A percentile compares a stretch with the other conserved stretches of the same genome.
Evolutionary conservation across 1,139 yeast species (phyloP).

Genomic region (Suhomyces choctaworum): DNA sequence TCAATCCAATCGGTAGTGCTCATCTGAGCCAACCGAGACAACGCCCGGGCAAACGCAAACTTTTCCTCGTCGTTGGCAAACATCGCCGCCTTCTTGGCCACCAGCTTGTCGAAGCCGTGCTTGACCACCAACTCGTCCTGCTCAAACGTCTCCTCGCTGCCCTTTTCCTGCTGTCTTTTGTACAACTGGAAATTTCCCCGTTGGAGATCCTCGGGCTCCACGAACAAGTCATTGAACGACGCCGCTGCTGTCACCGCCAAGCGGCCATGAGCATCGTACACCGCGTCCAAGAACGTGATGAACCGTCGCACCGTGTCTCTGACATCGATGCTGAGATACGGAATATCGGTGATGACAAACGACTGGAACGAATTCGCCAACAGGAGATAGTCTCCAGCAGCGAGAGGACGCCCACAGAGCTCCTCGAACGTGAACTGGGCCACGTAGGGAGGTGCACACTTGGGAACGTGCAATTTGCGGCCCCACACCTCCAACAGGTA

Average conservation of each 20-base stretch:
- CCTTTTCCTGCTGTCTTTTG: conserved; percentile 33
- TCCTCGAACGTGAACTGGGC: conserved; percentile 88
- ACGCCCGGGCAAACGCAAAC: conserved; percentile 94
- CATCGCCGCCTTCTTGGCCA: conserved; percentile 77
- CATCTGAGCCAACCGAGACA: conserved; percentile 90
- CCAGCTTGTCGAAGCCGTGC: conserved; percentile 72
- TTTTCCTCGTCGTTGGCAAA: conserved; percentile 89
- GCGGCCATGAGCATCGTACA: conserved; percentile 85
- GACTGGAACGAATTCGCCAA: conserved; percentile 76
- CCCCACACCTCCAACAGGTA: conserved; percentile 78
- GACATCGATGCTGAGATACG: conserved; percentile 72
- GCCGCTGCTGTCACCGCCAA: conserved; percentile 88
- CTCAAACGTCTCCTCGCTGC: conserved; percentile 45
- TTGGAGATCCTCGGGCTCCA: conserved; percentile 71
- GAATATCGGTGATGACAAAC: conserved; percentile 87
- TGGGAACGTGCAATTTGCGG: conserved; percentile 72
- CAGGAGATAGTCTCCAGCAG: conserved; percentile 94
- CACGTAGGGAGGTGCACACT: conserved; percentile 71
- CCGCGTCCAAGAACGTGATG: conserved; percentile 92
- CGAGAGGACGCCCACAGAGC: conserved; percentile 80
- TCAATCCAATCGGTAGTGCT: conserved; percentile 92
- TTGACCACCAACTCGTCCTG: conserved; percentile 64
- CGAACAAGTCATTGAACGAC: conserved; percentile 80
- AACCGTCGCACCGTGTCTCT: conserved; percentile 87
- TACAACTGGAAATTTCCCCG: conserved; percentile 55